Percentiles rank a stretch among this genome's conserved stretches.
phyloP scores from a whole-genome alignment of 2,329 filamentous ascomycete species.

The Aspergillus sp. region DNA sequence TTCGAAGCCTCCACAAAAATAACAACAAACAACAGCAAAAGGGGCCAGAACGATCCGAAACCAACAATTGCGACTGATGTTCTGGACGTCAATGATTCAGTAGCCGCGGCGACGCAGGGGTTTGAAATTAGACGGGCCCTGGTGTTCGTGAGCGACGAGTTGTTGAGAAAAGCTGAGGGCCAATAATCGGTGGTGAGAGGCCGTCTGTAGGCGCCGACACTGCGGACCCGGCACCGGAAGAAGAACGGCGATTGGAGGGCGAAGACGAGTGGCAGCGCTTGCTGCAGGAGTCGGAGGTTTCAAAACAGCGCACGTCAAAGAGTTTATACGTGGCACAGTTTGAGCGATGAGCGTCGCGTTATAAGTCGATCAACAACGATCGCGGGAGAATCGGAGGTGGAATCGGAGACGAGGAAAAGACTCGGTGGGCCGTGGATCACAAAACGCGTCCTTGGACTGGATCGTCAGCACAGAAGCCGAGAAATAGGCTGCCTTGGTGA shows the following conservation, averaged over 20 bases:
- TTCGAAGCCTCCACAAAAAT: slow-evolving; percentile 16
- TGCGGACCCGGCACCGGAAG: slow-evolving; percentile 20
- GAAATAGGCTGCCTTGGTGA: neutral
- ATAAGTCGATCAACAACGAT: slow-evolving; percentile 10
- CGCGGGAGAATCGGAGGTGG: slow-evolving; percentile 1
- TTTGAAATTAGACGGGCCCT: slow-evolving; percentile 25
- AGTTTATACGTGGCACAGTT: slow-evolving; percentile 21
- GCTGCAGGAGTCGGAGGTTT: slow-evolving; percentile 22
- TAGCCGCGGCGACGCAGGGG: slow-evolving; percentile 26
- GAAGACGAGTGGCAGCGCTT: slow-evolving; percentile 25
- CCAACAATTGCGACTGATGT: slow-evolving; percentile 13
- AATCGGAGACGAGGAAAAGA: slow-evolving; percentile 4
- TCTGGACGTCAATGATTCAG: slow-evolving; percentile 26
- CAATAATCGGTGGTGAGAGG: slow-evolving; percentile 23
- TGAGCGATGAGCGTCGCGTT: slow-evolving; percentile 14
- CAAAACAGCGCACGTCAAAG: slow-evolving; percentile 18
- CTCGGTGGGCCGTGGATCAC: slow-evolving; percentile 6
- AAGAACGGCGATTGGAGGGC: slow-evolving; percentile 17
- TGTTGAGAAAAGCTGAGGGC: slow-evolving; percentile 12
- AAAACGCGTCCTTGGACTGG: slow-evolving; percentile 6
- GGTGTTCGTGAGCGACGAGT: slow-evolving; percentile 17
- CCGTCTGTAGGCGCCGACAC: slow-evolving; percentile 28
- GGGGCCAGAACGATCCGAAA: slow-evolving; percentile 21
- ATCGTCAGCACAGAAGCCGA: neutral
- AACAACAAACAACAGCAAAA: slow-evolving; percentile 21